These are phyloP conservation scores for Auxenochlorella pyrenoidosa DNA, from an alignment of 139 green algal genomes.

Conservation along the genomic window DNA sequence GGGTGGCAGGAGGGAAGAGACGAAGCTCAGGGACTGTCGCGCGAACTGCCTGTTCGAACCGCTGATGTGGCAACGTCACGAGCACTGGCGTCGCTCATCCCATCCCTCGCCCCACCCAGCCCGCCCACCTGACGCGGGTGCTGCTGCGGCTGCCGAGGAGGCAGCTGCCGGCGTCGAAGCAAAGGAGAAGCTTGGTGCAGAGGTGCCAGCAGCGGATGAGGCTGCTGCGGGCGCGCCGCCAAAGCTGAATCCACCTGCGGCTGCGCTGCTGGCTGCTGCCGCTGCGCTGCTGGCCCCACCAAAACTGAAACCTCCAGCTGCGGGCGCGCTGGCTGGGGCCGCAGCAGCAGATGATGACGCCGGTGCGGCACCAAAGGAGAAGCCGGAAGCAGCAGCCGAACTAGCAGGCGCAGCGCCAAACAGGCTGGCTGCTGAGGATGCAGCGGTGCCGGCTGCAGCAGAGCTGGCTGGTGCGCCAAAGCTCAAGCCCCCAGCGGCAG, in stretches of 20 bases:
- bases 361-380: constrained; percentile 11
- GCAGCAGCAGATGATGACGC: constrained; percentile 25
- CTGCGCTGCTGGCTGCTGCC: neutral
- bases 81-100: too few relatives aligned
- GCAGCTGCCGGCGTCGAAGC: constrained; percentile 4
- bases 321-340: too few relatives aligned
- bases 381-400: neutral
- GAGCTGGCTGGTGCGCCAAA: neutral
- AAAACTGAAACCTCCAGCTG: constrained; percentile 4
- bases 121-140: constrained; percentile 3
- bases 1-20: neutral
- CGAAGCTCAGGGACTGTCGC: neutral
- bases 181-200: constrained; percentile 25
- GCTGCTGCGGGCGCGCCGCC: constrained; percentile 11
- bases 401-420: constrained; percentile 6
- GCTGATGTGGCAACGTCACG: too few relatives aligned
- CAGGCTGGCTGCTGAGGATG: neutral
- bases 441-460: neutral
- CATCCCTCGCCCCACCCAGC: too few relatives aligned
- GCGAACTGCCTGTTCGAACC: too few relatives aligned
- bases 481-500: constrained; percentile 5
- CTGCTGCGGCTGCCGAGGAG: constrained; percentile 10
- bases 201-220: neutral
- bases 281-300: constrained; percentile 8
- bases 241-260: constrained; percentile 34